Percentiles rank a stretch among this genome's conserved stretches.
Conservation (phyloP, 2,329 filamentous ascomycete genomes). For the Calonectria ilicicola region DNA sequence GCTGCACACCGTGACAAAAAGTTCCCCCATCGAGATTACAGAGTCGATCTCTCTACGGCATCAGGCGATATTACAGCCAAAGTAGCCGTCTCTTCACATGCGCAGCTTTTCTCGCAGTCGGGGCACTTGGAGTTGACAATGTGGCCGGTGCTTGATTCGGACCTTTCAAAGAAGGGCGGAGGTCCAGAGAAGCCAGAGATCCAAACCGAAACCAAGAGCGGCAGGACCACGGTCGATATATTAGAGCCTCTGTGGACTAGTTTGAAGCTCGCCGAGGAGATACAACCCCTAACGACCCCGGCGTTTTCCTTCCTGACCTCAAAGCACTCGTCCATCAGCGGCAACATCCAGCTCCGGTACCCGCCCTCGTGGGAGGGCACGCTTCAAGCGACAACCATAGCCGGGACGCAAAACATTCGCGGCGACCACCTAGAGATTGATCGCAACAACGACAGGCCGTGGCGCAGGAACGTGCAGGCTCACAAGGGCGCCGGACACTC, state of each 20-base stretch:
- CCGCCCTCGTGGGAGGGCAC: constrained; percentile 63
- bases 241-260: constrained; percentile 59
- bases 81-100: constrained; percentile 53
- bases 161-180: constrained; percentile 19
- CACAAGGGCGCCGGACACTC: constrained; percentile 56
- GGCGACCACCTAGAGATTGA: constrained; percentile 58
- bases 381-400: constrained; percentile 53
- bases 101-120: constrained; percentile 53
- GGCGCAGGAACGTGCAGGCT: constrained; percentile 49
- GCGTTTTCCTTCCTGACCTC: constrained; percentile 52
- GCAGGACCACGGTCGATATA: constrained; percentile 52
- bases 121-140: constrained; percentile 56
- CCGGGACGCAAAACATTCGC: constrained; percentile 52
- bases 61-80: constrained; percentile 58
- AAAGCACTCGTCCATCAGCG: constrained; percentile 59
- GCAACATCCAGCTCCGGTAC: constrained; percentile 56
- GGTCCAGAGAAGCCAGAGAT: constrained; percentile 44
- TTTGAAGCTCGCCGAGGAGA: constrained; percentile 15
- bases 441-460: constrained; percentile 48
- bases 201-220: constrained; percentile 58
- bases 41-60: constrained; percentile 55
- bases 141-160: constrained; percentile 56
- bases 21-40: constrained; percentile 61
- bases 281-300: constrained; percentile 26
- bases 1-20: constrained; percentile 30